Evolutionary conservation across 129 eudicot species (phyloP), one percentile per base, ranked within the genome.

Genomic region (Centaurea solstitialis): DNA sequence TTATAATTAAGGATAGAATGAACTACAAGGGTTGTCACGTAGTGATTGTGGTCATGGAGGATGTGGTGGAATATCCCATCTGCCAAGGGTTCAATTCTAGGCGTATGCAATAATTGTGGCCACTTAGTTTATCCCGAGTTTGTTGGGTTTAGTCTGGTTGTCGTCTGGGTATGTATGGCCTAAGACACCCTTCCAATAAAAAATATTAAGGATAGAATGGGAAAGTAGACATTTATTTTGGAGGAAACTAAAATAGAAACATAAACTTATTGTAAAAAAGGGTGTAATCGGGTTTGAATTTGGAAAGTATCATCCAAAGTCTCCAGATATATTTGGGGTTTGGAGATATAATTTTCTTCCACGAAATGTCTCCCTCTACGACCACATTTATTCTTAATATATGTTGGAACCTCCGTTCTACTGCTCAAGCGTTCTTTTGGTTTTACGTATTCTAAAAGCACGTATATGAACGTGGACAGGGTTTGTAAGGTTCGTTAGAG

Each of bases 321-420:
- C 73, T 23, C 64, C 35, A 30, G 84, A 73, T 68, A 66, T 65
- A 28, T 80, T 65, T 65, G 24, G 67, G 50, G 57, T 30, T 33
- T 30, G 37, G 72, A 18, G 30, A 50, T 20, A 74, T 17, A 47
- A 50, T 4, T 22, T 74, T 13, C 65, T 13, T 6, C 26, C 33
- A 64, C 30, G n/a, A 76, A 1, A 39, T 21, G 39, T 45, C 2
- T 33, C 17, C 26, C 0, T 33, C 7, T n/a, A n/a, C n/a, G n/a
- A n/a, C n/a, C n/a, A n/a, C n/a, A 41, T 41, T 41, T 41, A 11
- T 41, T 11, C 3, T 41, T 10, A 41, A 41, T 41, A 41, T 41
- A 41, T 41, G 50, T 41, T 41, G 50, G 50, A 41, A 41, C 13
- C 50, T 41, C 12, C 50, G 0, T 11, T 43, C 15, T 41, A 41